A percentile compares a stretch with the other conserved stretches of the same genome.
These are phyloP conservation scores for Phytophthora citricola DNA, from an alignment of 352 stramenopile genomes.

Conservation along the genomic window DNA sequence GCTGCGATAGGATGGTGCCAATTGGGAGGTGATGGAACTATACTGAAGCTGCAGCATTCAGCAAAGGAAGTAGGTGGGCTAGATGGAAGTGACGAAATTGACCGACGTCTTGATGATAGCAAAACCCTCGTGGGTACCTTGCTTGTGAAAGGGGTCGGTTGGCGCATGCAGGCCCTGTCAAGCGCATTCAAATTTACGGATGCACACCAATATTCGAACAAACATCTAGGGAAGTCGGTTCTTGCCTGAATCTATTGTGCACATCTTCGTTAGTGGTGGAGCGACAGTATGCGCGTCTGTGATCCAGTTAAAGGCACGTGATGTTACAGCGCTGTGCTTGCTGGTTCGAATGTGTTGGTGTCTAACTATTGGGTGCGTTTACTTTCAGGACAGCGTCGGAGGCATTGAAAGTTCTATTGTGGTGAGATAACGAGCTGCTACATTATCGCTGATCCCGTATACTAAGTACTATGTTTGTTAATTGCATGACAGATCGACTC, in stretches of 20 bases:
- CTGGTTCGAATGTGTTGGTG: neutral
- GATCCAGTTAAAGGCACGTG: conserved; percentile 59
- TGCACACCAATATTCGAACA: conserved; percentile 77
- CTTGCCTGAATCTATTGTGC: conserved; percentile 55
- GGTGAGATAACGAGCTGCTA: conserved; percentile 30
- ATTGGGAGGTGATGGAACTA: conserved; percentile 78
- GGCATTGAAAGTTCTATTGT: conserved; percentile 54
- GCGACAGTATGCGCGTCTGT: conserved; percentile 63
- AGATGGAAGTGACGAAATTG: conserved; percentile 15
- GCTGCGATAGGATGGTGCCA: conserved; percentile 74
- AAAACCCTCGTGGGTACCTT: conserved; percentile 46
- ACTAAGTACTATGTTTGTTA: conserved; percentile 2
- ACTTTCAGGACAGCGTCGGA: conserved; percentile 41
- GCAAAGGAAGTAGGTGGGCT: conserved; percentile 14
- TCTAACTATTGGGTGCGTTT: conserved; percentile 4
- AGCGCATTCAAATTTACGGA: conserved; percentile 75
- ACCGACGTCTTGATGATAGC: conserved; percentile 2
- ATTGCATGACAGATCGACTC: conserved; percentile 48
- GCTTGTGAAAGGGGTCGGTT: conserved; percentile 66
- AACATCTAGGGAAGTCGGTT: conserved; percentile 58
- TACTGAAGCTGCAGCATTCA: conserved; percentile 63
- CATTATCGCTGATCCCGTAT: conserved; percentile 1
- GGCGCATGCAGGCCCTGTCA: conserved; percentile 57
- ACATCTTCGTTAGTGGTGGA: conserved; percentile 76
- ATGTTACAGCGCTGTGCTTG: neutral